These are phyloP conservation scores for Aristolochia contorta DNA, from an alignment of 164 flowering plant species.

Conservation along the genomic window DNA sequence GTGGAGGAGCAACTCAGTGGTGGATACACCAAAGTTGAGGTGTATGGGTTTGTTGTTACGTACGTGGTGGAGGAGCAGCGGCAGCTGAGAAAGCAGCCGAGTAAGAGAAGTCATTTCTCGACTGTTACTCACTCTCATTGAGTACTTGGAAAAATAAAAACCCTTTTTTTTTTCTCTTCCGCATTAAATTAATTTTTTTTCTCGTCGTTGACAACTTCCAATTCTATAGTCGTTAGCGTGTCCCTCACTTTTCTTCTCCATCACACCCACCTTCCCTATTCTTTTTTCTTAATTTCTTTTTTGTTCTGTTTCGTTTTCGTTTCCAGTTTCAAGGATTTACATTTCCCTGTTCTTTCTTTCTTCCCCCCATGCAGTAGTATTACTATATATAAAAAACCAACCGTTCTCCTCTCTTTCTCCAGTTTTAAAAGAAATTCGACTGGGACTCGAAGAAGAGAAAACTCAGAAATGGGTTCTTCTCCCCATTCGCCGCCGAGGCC, in stretches of 20 bases:
- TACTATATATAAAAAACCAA: neutral
- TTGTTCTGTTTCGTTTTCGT: no score
- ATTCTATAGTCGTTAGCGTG: slow-evolving; percentile 5
- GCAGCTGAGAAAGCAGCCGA: neutral
- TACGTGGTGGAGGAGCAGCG: no score
- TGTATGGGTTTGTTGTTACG: no score
- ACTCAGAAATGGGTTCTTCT: slow-evolving; percentile 9
- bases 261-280: neutral
- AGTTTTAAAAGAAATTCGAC: slow-evolving; percentile 1
- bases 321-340: no score
- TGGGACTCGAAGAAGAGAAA: no score
- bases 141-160: no score
- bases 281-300: no score
- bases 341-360: neutral
- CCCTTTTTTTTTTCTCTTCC: no score
- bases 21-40: no score
- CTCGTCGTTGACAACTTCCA: slow-evolving; percentile 7
- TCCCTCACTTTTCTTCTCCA: neutral
- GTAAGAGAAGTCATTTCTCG: neutral
- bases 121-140: no score
- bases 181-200: no score
- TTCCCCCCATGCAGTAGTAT: neutral
- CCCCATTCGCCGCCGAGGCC: neutral
- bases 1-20: no score
- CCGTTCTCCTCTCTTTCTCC: neutral